Conservation (phyloP, 2,329 filamentous ascomycete species). For the Diaporthe citriasiana region DNA sequence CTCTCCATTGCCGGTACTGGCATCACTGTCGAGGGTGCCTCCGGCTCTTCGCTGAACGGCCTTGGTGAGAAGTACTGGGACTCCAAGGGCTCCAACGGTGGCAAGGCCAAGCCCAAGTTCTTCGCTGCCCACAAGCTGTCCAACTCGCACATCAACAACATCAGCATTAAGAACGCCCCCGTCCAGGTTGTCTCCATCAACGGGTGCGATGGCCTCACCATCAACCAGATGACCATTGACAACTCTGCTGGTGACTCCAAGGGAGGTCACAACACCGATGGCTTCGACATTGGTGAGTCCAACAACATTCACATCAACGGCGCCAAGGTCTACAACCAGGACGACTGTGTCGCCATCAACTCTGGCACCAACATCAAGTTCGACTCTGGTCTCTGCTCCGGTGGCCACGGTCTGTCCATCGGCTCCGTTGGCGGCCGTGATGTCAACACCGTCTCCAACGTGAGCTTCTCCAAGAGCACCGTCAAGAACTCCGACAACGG, state of each 20-base stretch:
- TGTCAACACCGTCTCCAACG: constrained; percentile 65
- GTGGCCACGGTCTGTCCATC: constrained; percentile 69
- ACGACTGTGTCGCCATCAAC: constrained; percentile 72
- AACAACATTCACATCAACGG: constrained; percentile 63
- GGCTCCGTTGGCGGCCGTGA: constrained; percentile 68
- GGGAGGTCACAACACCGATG: constrained; percentile 67
- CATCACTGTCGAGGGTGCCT: constrained; percentile 66
- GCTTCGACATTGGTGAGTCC: constrained; percentile 64
- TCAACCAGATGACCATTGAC: constrained; percentile 68
- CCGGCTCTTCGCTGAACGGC: constrained; percentile 68
- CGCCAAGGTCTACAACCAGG: constrained; percentile 69
- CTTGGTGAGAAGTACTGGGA: constrained; percentile 74
- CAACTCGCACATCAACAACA: constrained; percentile 60
- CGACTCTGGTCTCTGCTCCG: constrained; percentile 59
- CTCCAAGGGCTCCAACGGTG: constrained; percentile 68
- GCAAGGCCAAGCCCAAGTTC: constrained; percentile 74
- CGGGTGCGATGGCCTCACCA: constrained; percentile 56
- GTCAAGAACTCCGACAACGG: constrained; percentile 68
- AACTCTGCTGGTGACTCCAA: constrained; percentile 66
- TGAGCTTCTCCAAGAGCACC: constrained; percentile 62
- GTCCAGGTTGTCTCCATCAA: constrained; percentile 66
- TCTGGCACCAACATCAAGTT: constrained; percentile 61
- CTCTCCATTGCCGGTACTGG: constrained; percentile 70
- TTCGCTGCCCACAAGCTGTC: constrained; percentile 67
- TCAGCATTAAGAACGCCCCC: constrained; percentile 68